These are phyloP conservation scores for Protea cynaroides DNA, from an alignment of 164 flowering plant genomes.

Conservation along the genomic window DNA sequence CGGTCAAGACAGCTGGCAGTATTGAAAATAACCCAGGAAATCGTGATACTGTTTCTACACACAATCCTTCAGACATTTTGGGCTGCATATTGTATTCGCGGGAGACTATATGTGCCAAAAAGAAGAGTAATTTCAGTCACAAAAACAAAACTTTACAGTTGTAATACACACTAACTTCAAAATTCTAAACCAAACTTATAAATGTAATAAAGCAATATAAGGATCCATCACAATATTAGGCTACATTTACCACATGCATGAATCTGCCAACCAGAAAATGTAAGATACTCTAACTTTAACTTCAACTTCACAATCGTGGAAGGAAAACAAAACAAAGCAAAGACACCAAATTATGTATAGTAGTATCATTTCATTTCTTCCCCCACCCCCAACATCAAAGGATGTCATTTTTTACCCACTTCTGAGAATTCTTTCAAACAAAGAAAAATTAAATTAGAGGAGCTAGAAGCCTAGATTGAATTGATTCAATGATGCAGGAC, in stretches of 20 bases:
- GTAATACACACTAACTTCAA: not conserved
- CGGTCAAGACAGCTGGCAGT: constrained; percentile 43
- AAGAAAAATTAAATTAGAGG: too few species aligned
- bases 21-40: constrained; percentile 12
- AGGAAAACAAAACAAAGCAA: not conserved
- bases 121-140: not conserved
- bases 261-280: too few species aligned
- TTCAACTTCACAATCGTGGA: not conserved
- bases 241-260: not conserved
- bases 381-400: too few species aligned
- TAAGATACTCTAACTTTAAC: too few species aligned
- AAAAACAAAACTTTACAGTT: not conserved
- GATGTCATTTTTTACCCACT: too few species aligned
- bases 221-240: too few species aligned
- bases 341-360: not conserved
- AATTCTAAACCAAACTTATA: not conserved
- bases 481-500: too few species aligned
- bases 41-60: constrained; percentile 7
- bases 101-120: constrained; percentile 22
- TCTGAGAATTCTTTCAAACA: too few species aligned
- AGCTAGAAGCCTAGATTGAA: too few species aligned
- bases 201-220: not conserved
- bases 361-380: too few species aligned
- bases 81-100: constrained; percentile 1
- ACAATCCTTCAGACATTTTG: constrained; percentile 16